Evolutionary conservation across 2,329 filamentous ascomycete genomes (phyloP).

Genomic region (Xylaria sp.): DNA sequence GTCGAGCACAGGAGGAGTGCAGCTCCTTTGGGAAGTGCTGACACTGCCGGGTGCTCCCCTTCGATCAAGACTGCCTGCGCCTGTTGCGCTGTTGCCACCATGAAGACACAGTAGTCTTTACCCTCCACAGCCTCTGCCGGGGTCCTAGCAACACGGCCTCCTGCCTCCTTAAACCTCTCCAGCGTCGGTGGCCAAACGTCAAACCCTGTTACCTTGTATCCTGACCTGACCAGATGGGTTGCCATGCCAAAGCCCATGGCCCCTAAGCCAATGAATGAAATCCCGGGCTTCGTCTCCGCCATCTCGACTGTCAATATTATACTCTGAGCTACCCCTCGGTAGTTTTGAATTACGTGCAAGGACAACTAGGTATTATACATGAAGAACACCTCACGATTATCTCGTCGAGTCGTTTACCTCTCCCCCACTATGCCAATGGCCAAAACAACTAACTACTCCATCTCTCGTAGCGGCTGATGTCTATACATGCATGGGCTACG

Average conservation of each 20-base stretch:
- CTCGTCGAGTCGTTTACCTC: neutral
- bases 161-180: slow-evolving; percentile 64
- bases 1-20: slow-evolving; percentile 71
- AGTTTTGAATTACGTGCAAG: neutral
- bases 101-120: slow-evolving; percentile 67
- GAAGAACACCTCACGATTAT: neutral
- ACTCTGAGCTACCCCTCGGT: neutral
- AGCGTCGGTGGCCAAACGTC: slow-evolving; percentile 71
- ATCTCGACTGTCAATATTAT: slow-evolving; percentile 4
- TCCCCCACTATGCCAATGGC: slow-evolving; percentile 8
- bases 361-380: no score
- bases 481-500: neutral
- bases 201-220: slow-evolving; percentile 70
- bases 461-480: slow-evolving; percentile 18
- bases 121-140: slow-evolving; percentile 63
- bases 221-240: slow-evolving; percentile 68
- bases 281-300: slow-evolving; percentile 37
- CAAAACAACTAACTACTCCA: neutral
- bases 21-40: slow-evolving; percentile 56
- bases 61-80: slow-evolving; percentile 68
- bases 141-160: slow-evolving; percentile 61
- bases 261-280: slow-evolving; percentile 75
- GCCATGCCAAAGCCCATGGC: slow-evolving; percentile 86
- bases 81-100: slow-evolving; percentile 75
- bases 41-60: slow-evolving; percentile 51